These are phyloP conservation scores for Cordyceps farinosa DNA, from an alignment of 2,329 filamentous ascomycete genomes.

Conservation along the genomic window DNA sequence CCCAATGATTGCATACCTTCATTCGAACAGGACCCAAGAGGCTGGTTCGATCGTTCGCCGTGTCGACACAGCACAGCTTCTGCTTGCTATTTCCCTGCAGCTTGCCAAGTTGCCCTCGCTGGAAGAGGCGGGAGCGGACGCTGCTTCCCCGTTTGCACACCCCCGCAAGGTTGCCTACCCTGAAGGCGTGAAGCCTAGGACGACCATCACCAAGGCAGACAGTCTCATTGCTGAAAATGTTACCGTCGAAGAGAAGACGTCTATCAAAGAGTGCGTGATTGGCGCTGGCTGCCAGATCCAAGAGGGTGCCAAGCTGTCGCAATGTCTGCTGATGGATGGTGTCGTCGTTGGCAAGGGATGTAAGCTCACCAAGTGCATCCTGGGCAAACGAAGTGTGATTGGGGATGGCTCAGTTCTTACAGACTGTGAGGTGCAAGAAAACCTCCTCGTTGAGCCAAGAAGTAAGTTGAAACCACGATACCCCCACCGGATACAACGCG, in stretches of 20 bases:
- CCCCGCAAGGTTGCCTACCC: conserved; percentile 77
- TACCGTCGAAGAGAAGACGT: conserved; percentile 79
- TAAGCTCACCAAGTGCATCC: conserved; percentile 80
- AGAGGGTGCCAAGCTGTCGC: conserved; percentile 77
- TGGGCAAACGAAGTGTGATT: conserved; percentile 76
- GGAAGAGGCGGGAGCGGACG: conserved; percentile 56
- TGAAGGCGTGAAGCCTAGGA: conserved; percentile 73
- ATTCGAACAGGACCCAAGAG: conserved; percentile 49
- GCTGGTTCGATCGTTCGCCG: conserved; percentile 70
- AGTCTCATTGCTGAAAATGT: conserved; percentile 85
- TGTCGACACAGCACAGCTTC: conserved; percentile 80
- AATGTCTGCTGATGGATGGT: conserved; percentile 90
- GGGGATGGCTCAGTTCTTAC: conserved; percentile 78
- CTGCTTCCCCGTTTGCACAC: conserved; percentile 72
- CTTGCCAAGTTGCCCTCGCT: conserved; percentile 78
- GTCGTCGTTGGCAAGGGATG: conserved; percentile 80
- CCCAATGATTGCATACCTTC: conserved; percentile 77
- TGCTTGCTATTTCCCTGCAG: conserved; percentile 77
- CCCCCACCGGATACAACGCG: conserved; percentile 12
- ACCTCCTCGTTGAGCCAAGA: conserved; percentile 76
- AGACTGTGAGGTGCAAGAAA: conserved; percentile 91
- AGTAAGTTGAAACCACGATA: conserved; percentile 46
- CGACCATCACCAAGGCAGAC: conserved; percentile 78
- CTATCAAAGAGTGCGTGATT: conserved; percentile 90
- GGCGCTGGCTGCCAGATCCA: conserved; percentile 84